Percentiles rank a stretch among this genome's conserved stretches.
Evolutionary conservation across 2,329 filamentous ascomycete species (phyloP).

Genomic region (Aspergillus fructus): DNA sequence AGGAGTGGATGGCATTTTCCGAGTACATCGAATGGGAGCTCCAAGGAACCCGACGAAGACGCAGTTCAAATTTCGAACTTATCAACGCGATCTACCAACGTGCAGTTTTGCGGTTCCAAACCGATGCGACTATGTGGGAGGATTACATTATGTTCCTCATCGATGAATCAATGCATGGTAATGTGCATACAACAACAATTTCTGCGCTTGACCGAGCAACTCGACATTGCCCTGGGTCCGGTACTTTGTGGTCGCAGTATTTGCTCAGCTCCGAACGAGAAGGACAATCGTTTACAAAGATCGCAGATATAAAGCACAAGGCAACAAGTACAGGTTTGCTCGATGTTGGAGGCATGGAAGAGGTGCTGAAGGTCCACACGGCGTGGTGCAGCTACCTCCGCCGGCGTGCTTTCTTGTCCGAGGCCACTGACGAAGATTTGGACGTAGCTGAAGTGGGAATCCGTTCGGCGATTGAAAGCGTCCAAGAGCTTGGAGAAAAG

Average conservation of each 20-base stretch:
- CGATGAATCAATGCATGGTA: constrained; percentile 50
- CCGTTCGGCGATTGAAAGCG: constrained; percentile 79
- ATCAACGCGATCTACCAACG: constrained; percentile 71
- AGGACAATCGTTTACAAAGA: constrained; percentile 71
- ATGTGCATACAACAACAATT: constrained; percentile 53
- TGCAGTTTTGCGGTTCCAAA: constrained; percentile 70
- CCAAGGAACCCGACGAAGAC: constrained; percentile 58
- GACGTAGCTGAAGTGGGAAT: constrained; percentile 91
- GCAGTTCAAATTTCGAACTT: constrained; percentile 53
- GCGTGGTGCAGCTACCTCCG: constrained; percentile 95
- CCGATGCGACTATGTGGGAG: constrained; percentile 75
- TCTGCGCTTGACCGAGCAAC: constrained; percentile 78
- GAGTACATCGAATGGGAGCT: constrained; percentile 88
- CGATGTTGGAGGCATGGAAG: constrained; percentile 81
- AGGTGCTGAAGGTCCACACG: constrained; percentile 85
- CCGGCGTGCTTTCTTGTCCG: constrained; percentile 73
- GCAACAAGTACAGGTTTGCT: constrained; percentile 84
- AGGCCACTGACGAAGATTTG: constrained; percentile 74
- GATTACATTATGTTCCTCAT: constrained; percentile 76
- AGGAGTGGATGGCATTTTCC: constrained; percentile 53
- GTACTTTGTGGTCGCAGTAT: constrained; percentile 84
- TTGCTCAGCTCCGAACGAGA: constrained; percentile 82
- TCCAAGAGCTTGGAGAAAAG: constrained; percentile 73
- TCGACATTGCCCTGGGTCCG: constrained; percentile 90
- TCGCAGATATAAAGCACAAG: constrained; percentile 87